These are phyloP conservation scores for Ustilago esculenta DNA, from an alignment of 1,284 basidiomycete genomes.

Conservation along the genomic window DNA sequence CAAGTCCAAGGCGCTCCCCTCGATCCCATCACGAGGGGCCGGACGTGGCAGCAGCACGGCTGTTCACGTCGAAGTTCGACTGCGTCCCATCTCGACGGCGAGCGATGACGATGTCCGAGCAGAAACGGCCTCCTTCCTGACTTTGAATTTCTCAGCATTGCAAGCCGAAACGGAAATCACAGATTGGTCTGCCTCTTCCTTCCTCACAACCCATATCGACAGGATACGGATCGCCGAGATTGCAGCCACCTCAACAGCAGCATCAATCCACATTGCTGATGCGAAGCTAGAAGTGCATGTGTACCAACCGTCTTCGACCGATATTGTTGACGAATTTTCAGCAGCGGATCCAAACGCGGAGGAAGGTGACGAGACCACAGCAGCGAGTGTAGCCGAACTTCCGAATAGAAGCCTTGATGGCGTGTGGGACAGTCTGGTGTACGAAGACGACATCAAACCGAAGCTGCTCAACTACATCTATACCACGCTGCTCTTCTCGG, in stretches of 20 bases:
- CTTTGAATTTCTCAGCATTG: slow-evolving; percentile 62
- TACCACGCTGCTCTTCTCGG: slow-evolving; percentile 88
- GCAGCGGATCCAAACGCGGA: slow-evolving; percentile 72
- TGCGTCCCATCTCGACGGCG: slow-evolving; percentile 24
- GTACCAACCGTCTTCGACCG: slow-evolving; percentile 79
- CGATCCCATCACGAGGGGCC: neutral
- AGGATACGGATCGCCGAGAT: slow-evolving; percentile 78
- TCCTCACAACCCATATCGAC: slow-evolving; percentile 80
- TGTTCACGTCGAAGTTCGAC: slow-evolving; percentile 38
- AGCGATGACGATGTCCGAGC: slow-evolving; percentile 14
- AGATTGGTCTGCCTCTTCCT: slow-evolving; percentile 74
- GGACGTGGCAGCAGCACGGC: slow-evolving; percentile 3
- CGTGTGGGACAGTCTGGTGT: slow-evolving; percentile 85
- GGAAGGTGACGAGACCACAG: slow-evolving; percentile 74
- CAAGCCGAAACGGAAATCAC: slow-evolving; percentile 75
- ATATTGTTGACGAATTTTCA: slow-evolving; percentile 81
- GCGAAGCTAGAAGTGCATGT: slow-evolving; percentile 74
- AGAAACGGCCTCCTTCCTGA: slow-evolving; percentile 15
- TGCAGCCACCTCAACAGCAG: slow-evolving; percentile 1
- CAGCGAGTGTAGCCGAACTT: slow-evolving; percentile 85
- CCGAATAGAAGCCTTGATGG: slow-evolving; percentile 86
- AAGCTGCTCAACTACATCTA: slow-evolving; percentile 91
- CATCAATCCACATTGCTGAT: slow-evolving; percentile 34
- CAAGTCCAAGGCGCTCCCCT: slow-evolving; percentile 3
- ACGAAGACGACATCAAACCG: slow-evolving; percentile 86